Evolutionary conservation across 208 protist species (phyloP).

Genomic region (Acanthamoeba royreba): DNA sequence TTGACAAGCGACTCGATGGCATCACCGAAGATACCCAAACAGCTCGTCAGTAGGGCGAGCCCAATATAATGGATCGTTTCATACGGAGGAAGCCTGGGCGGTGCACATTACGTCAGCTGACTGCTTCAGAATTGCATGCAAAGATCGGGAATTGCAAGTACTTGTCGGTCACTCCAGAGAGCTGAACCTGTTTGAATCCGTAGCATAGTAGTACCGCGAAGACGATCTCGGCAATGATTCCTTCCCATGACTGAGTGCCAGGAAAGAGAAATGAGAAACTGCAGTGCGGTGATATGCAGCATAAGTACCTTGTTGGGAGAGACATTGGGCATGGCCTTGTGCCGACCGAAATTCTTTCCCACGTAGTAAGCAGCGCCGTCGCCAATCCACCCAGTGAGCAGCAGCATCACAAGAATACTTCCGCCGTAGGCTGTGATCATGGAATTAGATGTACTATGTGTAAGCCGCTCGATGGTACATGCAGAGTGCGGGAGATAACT

Average conservation of each 20-base stretch:
- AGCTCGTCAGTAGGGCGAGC: background rate
- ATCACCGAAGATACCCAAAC: background rate
- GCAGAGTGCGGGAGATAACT: background rate
- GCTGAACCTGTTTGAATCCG: background rate
- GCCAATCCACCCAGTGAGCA: background rate
- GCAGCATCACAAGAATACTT: background rate
- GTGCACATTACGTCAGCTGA: background rate
- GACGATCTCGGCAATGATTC: constrained; percentile 2
- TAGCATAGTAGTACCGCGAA: background rate
- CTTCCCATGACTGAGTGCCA: background rate
- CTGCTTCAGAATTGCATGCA: too few relatives aligned
- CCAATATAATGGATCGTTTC: background rate
- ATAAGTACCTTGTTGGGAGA: constrained; percentile 18
- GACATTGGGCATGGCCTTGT: constrained; percentile 35
- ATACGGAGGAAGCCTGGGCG: background rate
- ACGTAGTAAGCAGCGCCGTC: constrained; percentile 17
- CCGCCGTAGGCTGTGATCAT: background rate
- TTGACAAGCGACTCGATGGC: constrained; percentile 29
- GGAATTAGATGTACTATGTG: too few relatives aligned
- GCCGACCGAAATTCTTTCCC: background rate
- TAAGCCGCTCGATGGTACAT: too few relatives aligned
- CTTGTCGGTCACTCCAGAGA: background rate
- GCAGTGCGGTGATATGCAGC: background rate
- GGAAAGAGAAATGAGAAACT: background rate
- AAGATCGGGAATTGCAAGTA: background rate